Evolutionary conservation across 441 rosid genomes (phyloP), one percentile per base, ranked within the genome.

Genomic region (Adansonia rubrostipa): DNA sequence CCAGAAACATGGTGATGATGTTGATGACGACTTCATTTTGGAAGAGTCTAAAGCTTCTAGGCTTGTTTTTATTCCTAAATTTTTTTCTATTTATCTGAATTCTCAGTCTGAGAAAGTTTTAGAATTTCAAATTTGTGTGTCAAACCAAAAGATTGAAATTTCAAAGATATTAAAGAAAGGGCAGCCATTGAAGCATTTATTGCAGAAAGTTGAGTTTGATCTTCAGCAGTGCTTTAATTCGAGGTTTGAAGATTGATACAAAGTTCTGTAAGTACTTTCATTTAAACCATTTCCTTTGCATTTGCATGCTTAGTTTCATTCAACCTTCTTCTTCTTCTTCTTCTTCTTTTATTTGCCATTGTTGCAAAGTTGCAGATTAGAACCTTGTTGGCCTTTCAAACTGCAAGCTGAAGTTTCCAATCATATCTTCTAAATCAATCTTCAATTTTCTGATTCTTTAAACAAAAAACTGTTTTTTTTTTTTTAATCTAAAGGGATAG

Each of bases 391-490:
- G 28, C 9, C 8, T 22, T 47, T 48, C 40, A 22, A 69, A 22
- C 56, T 69, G 57, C 73, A 48, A 22, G 57, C 50, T 70, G 10
- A 2, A 33, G 17, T 64, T 14, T 50, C 42, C 14, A 50, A 24
- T 70, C 20, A 15, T 22, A 20, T 63, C 73, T 69, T 47, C 73
- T 48, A 14, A 69, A 69, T 48, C 73, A 47, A 69, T 69, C 73
- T 69, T 64, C 68, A 33, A 17, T 20, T 47, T 47, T 68, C 9
- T 68, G 40, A 11, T 69, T 48, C 56, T 69, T 22, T 4, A 20
- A 28, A 62, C 66, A 62, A 13, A 62, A 61, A 15, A 5, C 45
- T 14, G 19, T 53, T 47, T 9, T 10, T 6, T 54, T 15, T 28
- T 8, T 5, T 56, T 11, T 60, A 24, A 24, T 20, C 20, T 63